A percentile compares a stretch with the other conserved stretches of the same genome.
phyloP scores from a whole-genome alignment of 2,329 filamentous ascomycete genomes.

The Hypoxylon sp. region DNA sequence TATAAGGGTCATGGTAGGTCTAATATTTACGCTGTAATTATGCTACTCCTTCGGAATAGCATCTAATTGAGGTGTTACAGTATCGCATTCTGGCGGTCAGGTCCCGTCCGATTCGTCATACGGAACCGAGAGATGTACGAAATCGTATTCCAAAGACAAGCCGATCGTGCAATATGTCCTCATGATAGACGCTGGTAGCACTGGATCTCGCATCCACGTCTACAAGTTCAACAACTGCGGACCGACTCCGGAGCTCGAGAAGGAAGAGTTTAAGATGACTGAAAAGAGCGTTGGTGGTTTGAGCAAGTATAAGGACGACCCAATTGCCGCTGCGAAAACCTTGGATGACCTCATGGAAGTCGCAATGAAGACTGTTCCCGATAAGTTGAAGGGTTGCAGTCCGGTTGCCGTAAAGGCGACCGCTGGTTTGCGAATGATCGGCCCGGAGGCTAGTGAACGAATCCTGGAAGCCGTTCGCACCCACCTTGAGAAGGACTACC shows the following conservation, averaged over 20 bases:
- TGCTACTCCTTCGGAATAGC: background rate
- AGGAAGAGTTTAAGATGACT: slow-evolving; percentile 94
- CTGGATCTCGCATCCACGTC: slow-evolving; percentile 96
- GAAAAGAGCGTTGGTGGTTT: slow-evolving; percentile 86
- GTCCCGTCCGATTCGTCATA: slow-evolving; percentile 72
- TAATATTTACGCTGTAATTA: background rate
- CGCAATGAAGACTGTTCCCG: slow-evolving; percentile 86
- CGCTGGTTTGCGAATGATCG: slow-evolving; percentile 90
- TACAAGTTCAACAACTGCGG: slow-evolving; percentile 99
- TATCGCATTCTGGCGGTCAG: slow-evolving; percentile 62
- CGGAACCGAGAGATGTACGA: slow-evolving; percentile 82
- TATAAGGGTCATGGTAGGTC: slow-evolving; percentile 62
- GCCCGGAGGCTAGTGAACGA: slow-evolving; percentile 81
- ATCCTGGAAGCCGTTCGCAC: slow-evolving; percentile 88
- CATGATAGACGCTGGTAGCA: slow-evolving; percentile 99
- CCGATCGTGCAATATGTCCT: slow-evolving; percentile 97
- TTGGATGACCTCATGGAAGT: slow-evolving; percentile 90
- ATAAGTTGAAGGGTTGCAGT: slow-evolving; percentile 90
- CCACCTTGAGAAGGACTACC: slow-evolving; percentile 89
- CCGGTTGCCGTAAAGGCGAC: slow-evolving; percentile 98
- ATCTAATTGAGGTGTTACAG: slow-evolving; percentile 45
- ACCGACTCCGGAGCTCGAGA: slow-evolving; percentile 91
- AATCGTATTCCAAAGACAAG: slow-evolving; percentile 87
- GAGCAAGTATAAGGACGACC: slow-evolving; percentile 89
- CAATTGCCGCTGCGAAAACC: slow-evolving; percentile 88